Evolutionary conservation across 352 stramenopile species (phyloP), one percentile per base, ranked within the genome.

Genomic region (Pythium coloratum): DNA sequence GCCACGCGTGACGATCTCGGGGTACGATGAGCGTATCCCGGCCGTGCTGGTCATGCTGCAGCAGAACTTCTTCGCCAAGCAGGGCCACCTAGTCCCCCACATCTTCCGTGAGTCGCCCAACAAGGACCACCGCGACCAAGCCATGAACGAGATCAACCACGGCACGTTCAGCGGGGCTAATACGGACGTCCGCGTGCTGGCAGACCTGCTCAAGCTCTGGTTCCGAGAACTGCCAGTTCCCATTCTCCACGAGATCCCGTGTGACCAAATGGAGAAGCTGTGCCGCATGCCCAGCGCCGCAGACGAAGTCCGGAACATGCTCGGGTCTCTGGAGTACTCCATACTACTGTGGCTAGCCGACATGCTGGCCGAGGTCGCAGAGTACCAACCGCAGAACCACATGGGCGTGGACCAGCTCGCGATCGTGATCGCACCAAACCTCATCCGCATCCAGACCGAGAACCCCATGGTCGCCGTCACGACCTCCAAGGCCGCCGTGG

Each of bases 341-440:
- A 80, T 96, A 12, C 61, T 96, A 14, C 57, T 90, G 6, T 97
- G 90, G 90, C 77, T 97, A 55, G 82, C 90, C 2, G 89, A 97
- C 56, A 62, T 96, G 26, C 72, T 96, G 26, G 78, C 81, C 2
- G 72, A 73, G 44, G 88, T 97, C 33, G 86, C 87, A 33, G 72
- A 78, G 61, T 88, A 81, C 68, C 75, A 96, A 75, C 26, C 72
- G 8, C 59, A 78, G 42, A 97, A 96, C 67, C 86, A 94, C 72
- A 97, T 97, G 89, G 86, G 88, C n/a, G 77, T 93, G 20, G 88
- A 95, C 59, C 90, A 97, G 62, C 78, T 97, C 46, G 88, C 89
- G 26, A 96, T 97, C 67, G 79, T 96, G 60, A 92, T 97, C 59
- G 83, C 85, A 24, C 90, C 90, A 14, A 97, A 97, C 63, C 81